A percentile compares a stretch with the other conserved stretches of the same genome.
Conservation (phyloP, 1,284 basidiomycete genomes). For the Xerocomus nothofagi region DNA sequence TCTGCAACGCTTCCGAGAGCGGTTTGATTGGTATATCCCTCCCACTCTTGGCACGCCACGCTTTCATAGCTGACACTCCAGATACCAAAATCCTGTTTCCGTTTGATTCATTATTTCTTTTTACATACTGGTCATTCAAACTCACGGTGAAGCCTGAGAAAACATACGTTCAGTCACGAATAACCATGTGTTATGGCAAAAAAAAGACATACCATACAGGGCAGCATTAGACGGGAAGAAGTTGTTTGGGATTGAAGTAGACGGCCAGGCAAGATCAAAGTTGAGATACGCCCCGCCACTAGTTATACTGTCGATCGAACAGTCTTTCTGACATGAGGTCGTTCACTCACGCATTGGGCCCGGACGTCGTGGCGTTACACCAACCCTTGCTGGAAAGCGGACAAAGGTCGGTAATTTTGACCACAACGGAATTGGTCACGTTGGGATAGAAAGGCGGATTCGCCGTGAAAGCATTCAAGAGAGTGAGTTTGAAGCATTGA, state of each 20-base stretch:
- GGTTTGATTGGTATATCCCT: constrained; percentile 54
- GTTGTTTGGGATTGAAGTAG: constrained; percentile 61
- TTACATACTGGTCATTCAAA: neutral
- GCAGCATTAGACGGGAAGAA: constrained; percentile 72
- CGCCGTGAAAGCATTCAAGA: constrained; percentile 64
- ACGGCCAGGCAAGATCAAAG: constrained; percentile 77
- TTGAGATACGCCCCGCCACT: constrained; percentile 69
- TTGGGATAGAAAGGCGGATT: constrained; percentile 69
- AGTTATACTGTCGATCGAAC: constrained; percentile 3
- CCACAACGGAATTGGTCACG: constrained; percentile 58
- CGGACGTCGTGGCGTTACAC: constrained; percentile 63
- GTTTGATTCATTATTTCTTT: neutral
- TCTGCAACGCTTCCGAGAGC: constrained; percentile 63
- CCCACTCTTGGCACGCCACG: constrained; percentile 64
- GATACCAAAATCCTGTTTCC: constrained; percentile 70
- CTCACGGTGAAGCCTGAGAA: constrained; percentile 45
- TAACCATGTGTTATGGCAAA: neutral
- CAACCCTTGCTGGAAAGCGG: constrained; percentile 59
- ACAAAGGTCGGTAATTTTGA: constrained; percentile 77
- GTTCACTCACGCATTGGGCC: constrained; percentile 57
- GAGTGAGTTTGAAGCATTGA: constrained; percentile 72
- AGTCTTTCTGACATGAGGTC: neutral
- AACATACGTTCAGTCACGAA: constrained; percentile 3
- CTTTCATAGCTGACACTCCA: constrained; percentile 73
- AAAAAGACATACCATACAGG: constrained; percentile 49